Evolutionary conservation across 257 asterid species (phyloP), one percentile per base, ranked within the genome.

Genomic region (Henckelia pumila): DNA sequence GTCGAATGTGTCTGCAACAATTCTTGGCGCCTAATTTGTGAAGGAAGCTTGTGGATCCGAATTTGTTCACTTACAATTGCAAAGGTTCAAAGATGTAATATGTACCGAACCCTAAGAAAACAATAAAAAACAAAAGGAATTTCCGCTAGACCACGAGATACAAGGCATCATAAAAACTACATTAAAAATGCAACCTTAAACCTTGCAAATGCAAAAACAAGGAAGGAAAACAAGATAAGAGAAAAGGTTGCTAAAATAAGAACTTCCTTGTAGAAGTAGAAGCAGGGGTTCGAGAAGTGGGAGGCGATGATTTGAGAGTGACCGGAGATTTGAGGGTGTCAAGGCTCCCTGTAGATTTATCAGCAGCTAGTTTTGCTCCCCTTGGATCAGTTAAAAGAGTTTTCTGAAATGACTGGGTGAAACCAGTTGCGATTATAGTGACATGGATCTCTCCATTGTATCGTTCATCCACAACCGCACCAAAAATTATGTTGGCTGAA

Each of bases 401-500:
- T 79, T 84, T 94, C 80, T 94, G 98, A 74, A 85, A 87, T 2
- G 96, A 91, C 57, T 87, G 96, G 8, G 96, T 75, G 78, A 94
- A 94, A 63, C 99, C 99, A 19, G 99, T 94, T 3, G 98, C 99
- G 29, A 94, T 94, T 32, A 94, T 88, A 5, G 99, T 94, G 26
- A 94, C 98, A 2, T 91, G 99, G 56, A 94, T 91, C 81, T 88
- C 97, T 20, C 99, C 98, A 9, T 87, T 91, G 78, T 81, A 94
- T 14, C 96, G 81, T 71, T 91, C 99, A 63, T 94, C 99, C 81
- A 94, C 99, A 32, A 94, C 99, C 25, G 99, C 98, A n/a, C 99
- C 99, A 75, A 94, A 94, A 74, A 94, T 94, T 30, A 94, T 94
- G 71, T 94, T 94, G 7, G 99, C 99, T 0, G 96, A 85, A 25